Conservation (phyloP, 179 eudicot genomes). For the Gypsophila paniculata region DNA sequence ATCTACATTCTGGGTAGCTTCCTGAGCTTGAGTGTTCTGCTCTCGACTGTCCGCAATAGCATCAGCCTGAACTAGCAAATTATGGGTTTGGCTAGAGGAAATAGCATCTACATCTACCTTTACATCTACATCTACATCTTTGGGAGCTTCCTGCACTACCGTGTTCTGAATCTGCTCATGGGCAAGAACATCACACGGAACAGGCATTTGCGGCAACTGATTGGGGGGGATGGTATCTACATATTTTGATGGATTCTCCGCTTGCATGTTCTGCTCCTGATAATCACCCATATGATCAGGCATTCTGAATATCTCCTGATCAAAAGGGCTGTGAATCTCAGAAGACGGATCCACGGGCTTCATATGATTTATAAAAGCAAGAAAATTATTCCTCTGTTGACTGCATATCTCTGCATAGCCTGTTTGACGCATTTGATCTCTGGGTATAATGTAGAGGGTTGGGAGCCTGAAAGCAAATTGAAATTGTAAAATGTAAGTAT, state of each 20-base stretch:
- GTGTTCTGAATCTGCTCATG: not conserved
- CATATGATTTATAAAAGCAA: slow-evolving; percentile 67
- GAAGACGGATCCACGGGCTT: slow-evolving; percentile 46
- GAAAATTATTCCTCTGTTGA: slow-evolving; percentile 65
- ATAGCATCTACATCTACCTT: slow-evolving; percentile 3
- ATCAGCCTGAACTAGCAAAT: slow-evolving; percentile 9
- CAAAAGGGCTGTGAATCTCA: slow-evolving; percentile 29
- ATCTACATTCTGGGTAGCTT: slow-evolving; percentile 15
- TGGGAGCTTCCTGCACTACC: slow-evolving; percentile 1
- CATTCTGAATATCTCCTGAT: slow-evolving; percentile 7
- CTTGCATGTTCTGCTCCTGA: slow-evolving; percentile 14
- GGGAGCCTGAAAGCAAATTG: slow-evolving; percentile 54
- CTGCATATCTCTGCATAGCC: slow-evolving; percentile 67
- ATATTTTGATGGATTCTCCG: slow-evolving; percentile 17
- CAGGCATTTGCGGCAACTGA: slow-evolving; percentile 27
- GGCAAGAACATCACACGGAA: slow-evolving; percentile 11
- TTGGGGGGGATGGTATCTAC: slow-evolving; percentile 11
- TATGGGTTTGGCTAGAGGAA: slow-evolving; percentile 7
- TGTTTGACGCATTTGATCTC: slow-evolving; percentile 69
- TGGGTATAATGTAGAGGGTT: slow-evolving; percentile 79
- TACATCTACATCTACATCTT: slow-evolving; percentile 16
- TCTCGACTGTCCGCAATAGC: slow-evolving; percentile 1
- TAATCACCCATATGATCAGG: slow-evolving; percentile 10
- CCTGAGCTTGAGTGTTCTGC: slow-evolving; percentile 7
- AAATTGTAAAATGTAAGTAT: slow-evolving; percentile 7